Conservation (phyloP, 805 yeast genomes). For the Helenozyma rhizophorensis region DNA sequence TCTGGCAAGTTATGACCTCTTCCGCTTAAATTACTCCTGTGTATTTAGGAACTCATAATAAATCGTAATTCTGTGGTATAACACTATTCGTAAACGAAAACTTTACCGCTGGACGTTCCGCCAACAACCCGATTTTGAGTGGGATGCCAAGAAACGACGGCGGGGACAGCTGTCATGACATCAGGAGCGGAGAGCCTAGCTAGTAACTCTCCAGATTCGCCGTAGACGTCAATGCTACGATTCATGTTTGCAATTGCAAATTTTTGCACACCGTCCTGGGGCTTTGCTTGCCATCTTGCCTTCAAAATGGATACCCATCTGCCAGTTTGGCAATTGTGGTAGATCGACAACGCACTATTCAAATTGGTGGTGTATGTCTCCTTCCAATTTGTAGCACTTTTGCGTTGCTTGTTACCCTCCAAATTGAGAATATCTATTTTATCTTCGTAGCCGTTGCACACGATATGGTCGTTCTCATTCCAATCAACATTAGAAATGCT, state of each 20-base stretch:
- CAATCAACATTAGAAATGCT: constrained; percentile 86
- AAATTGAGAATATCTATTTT: constrained; percentile 9
- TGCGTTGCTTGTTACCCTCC: too few relatives aligned
- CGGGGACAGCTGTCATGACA: constrained; percentile 85
- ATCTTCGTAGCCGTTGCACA: constrained; percentile 82
- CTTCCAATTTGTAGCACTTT: background rate
- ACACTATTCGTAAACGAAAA: constrained; percentile 49
- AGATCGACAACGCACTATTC: constrained; percentile 58
- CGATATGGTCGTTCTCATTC: constrained; percentile 63
- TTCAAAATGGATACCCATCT: constrained; percentile 93
- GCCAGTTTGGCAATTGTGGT: constrained; percentile 95
- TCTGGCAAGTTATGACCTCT: constrained; percentile 99
- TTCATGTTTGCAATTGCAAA: constrained; percentile 94
- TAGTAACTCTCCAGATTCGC: constrained; percentile 68
- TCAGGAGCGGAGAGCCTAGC: constrained; percentile 62
- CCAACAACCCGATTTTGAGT: constrained; percentile 88
- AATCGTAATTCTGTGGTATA: background rate
- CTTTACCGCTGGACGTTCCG: constrained; percentile 91
- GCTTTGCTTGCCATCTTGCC: constrained; percentile 77
- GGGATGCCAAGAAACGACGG: constrained; percentile 81
- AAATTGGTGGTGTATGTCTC: constrained; percentile 26
- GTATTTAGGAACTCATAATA: constrained; percentile 1
- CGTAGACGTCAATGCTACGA: constrained; percentile 77
- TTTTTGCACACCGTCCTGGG: constrained; percentile 69
- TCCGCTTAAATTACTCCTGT: constrained; percentile 32